A percentile compares a stretch with the other conserved stretches of the same genome.
Evolutionary conservation across 2,329 filamentous ascomycete genomes (phyloP).

Genomic region (Clarireedia hainanense): DNA sequence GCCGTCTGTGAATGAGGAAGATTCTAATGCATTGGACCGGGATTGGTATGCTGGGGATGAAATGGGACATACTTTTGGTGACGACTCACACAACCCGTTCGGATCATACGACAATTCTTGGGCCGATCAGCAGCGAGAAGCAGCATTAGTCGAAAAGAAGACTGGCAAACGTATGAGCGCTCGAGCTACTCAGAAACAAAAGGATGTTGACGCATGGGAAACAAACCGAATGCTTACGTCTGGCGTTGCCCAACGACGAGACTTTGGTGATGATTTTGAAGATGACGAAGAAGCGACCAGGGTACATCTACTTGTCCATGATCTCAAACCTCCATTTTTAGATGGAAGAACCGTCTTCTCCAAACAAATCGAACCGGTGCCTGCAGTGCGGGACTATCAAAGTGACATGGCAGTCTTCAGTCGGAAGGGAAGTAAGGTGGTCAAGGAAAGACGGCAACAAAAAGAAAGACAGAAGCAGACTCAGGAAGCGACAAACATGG

Average conservation of each 20-base stretch:
- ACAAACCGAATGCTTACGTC: conserved; percentile 97
- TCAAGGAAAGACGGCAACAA: conserved; percentile 84
- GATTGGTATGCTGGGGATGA: conserved; percentile 93
- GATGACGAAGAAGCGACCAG: conserved; percentile 86
- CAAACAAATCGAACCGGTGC: conserved; percentile 91
- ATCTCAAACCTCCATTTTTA: conserved; percentile 87
- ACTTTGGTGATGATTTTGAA: conserved; percentile 73
- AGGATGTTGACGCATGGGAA: conserved; percentile 96
- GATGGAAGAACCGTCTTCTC: conserved; percentile 95
- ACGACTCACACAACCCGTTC: conserved; percentile 90
- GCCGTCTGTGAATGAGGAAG: conserved; percentile 54
- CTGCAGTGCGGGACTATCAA: conserved; percentile 84
- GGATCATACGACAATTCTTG: conserved; percentile 65
- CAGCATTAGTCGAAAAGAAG: conserved; percentile 72
- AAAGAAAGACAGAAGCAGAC: conserved; percentile 90
- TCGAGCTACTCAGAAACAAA: conserved; percentile 75
- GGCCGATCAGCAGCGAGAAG: conserved; percentile 65
- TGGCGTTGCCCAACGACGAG: conserved; percentile 83
- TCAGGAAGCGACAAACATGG: conserved; percentile 87
- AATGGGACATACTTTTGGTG: conserved; percentile 74
- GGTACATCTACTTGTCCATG: conserved; percentile 86
- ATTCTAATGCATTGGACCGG: conserved; percentile 69
- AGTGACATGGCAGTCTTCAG: conserved; percentile 99
- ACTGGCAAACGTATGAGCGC: conserved; percentile 63
- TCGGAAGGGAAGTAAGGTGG: conserved; percentile 87